These are phyloP conservation scores for sorghum (Sorghum bicolor) DNA, from an alignment of 176 grass and related monocot genomes.

Conservation along the genomic window Sorghum_bicolor_NCBIv3 NC_012879.2:2017501-2018000, in stretches of 20 bases:
- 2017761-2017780: background rate
- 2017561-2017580: background rate
- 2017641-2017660: background rate
- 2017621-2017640: background rate
- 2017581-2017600: background rate
- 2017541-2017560: background rate
- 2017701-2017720: background rate
- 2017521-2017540: background rate
- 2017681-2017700: background rate
- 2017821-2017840: background rate
- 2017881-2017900: too few species aligned
- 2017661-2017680: background rate
- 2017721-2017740: too few species aligned
- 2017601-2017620: background rate
- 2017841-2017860: background rate
- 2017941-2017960: background rate
- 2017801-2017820: background rate
- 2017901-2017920: too few species aligned
- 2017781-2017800: background rate
- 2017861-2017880: background rate
- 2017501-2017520: background rate
- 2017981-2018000: background rate
- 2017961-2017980: background rate
- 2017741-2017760: background rate
- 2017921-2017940: background rate